Base-by-base conservation (phyloP, 169 alveolate genomes). In the Cyclospora cayetanensis region DNA sequence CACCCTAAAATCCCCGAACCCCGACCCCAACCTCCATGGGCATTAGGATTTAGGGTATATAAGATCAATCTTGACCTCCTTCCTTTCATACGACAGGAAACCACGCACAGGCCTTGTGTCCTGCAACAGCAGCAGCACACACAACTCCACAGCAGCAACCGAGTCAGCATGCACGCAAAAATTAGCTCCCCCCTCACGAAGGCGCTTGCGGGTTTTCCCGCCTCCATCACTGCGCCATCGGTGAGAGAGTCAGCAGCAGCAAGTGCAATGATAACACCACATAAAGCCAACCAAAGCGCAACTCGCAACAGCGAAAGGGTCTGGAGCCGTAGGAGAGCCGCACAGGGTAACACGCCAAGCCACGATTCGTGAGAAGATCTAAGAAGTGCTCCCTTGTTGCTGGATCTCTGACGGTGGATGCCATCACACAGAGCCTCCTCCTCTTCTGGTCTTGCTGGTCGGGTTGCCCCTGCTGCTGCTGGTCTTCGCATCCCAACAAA, bases 331-430 rank as follows among this genome's bases (percentile, higher is more conserved):
- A n/a, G n/a, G n/a, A n/a, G n/a, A 55, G 70, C 70, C 22, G 70
- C 85, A 74, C 85, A 53, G 35, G 55, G 31, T 34, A 15, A 35
- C 43, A 42, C 63, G 52, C 65, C 29, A 74, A 42, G 31, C 37
- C 85, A 25, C 43, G 85, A 5, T 39, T n/a, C 22, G 39, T 60
- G 5, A 74, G 85, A 7, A 34, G 55, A 29, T 27, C 31, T 9
- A 74, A 60, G 52, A 74, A 74, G 39, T 74, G 85, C 63, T n/a
- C 53, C 34, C 85, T 53, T 3, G 85, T 74, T 1, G 85, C 53
- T 25, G 39, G 55, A 18, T 74, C 85, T 11, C 85, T 11, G 37
- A 74, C 63, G 7, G 85, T 42, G 27, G 85, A 74, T 18, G 55
- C 39, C 35, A 74, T 53, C 39, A 74, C 63, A 60, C 65, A 37